Evolutionary conservation across 2,329 filamentous ascomycete species (phyloP).

Genomic region (Incumbomyces lentus): DNA sequence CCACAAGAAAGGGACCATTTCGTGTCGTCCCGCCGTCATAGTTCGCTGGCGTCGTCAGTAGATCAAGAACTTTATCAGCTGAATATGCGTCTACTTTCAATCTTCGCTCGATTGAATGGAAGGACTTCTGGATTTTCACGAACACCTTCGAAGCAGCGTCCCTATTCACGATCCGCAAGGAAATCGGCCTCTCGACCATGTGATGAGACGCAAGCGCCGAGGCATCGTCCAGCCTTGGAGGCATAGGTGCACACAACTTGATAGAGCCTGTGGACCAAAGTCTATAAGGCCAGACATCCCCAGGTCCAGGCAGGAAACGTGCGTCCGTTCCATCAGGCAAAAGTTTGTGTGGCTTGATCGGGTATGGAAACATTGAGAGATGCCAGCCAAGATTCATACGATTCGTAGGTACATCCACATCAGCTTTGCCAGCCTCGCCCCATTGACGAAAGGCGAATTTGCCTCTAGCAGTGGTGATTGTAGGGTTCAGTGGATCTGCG

Average conservation of each 20-base stretch:
- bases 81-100: constrained; percentile 19
- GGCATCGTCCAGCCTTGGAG: background rate
- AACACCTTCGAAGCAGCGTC: background rate
- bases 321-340: constrained; percentile 76
- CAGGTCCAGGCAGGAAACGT: constrained; percentile 56
- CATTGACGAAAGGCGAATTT: background rate
- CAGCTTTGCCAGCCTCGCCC: background rate
- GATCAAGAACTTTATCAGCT: background rate
- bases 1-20: constrained; percentile 47
- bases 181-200: background rate
- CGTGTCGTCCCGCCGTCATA: background rate
- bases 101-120: constrained; percentile 32
- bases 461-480: background rate
- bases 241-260: background rate
- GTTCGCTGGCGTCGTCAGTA: background rate
- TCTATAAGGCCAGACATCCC: constrained; percentile 58
- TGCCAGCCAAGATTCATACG: background rate
- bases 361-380: background rate
- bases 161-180: background rate
- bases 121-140: constrained; percentile 43
- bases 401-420: background rate
- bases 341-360: constrained; percentile 38
- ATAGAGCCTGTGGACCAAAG: constrained; percentile 73
- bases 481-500: background rate
- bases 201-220: background rate